phyloP scores from a whole-genome alignment of 768 basidiomycete genomes.

The Imleria badia region DNA sequence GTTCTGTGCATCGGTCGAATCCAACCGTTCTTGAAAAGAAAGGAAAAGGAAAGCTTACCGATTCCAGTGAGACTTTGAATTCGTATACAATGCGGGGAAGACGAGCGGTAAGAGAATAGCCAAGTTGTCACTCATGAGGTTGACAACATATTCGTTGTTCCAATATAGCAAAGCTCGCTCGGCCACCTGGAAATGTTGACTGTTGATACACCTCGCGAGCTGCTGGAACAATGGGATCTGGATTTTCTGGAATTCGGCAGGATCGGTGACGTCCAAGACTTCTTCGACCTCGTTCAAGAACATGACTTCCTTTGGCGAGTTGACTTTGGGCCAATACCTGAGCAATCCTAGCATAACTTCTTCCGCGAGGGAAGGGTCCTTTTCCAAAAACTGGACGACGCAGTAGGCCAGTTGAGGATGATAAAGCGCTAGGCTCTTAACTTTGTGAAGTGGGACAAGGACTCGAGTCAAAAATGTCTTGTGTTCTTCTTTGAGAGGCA shows the following conservation, averaged over 20 bases:
- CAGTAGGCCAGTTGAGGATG: slow-evolving; percentile 99
- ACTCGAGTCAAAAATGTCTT: slow-evolving; percentile 95
- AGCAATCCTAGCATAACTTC: slow-evolving; percentile 96
- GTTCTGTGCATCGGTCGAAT: slow-evolving; percentile 54
- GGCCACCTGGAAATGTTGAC: slow-evolving; percentile 99
- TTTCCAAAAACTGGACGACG: slow-evolving; percentile 98
- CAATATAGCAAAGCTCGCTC: slow-evolving; percentile 96
- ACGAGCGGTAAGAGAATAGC: slow-evolving; percentile 88
- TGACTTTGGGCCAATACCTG: slow-evolving; percentile 98
- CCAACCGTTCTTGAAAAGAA: background rate
- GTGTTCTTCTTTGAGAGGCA: slow-evolving; percentile 98
- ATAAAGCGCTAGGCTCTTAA: slow-evolving; percentile 94
- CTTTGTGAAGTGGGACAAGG: slow-evolving; percentile 95
- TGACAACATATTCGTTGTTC: slow-evolving; percentile 99
- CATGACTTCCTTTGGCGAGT: slow-evolving; percentile 99
- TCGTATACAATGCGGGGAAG: slow-evolving; percentile 93
- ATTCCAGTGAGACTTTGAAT: slow-evolving; percentile 99
- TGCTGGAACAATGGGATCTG: slow-evolving; percentile 91
- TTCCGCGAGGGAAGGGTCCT: slow-evolving; percentile 88
- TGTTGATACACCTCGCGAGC: slow-evolving; percentile 95
- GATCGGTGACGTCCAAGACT: slow-evolving; percentile 97
- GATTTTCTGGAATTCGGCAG: slow-evolving; percentile 94
- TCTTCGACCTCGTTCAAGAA: slow-evolving; percentile 99
- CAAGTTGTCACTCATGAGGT: slow-evolving; percentile 97
- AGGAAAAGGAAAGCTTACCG: slow-evolving; percentile 60